Percentiles rank a stretch among this genome's conserved stretches.
Evolutionary conservation across 2,329 filamentous ascomycete genomes (phyloP).

Genomic region (Colletotrichum godetiae): DNA sequence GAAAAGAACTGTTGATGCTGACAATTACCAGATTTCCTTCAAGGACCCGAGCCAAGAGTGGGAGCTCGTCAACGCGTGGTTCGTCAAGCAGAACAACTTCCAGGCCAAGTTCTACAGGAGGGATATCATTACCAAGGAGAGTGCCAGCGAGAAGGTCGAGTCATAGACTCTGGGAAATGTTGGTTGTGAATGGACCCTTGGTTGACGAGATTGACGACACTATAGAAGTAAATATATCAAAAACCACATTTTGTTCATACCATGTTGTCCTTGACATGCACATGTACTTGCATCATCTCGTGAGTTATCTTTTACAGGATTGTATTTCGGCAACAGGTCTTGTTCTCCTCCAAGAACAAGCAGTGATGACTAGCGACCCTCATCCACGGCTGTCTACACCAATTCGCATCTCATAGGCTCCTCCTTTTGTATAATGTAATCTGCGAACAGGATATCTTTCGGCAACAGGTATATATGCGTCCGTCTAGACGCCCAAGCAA

Average conservation of each 20-base stretch:
- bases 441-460: conserved; percentile 20
- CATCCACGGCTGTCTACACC: not conserved
- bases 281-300: not conserved
- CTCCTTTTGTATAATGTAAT: not conserved
- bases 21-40: conserved; percentile 58
- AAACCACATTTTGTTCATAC: not conserved
- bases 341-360: not conserved
- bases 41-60: conserved; percentile 66
- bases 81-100: conserved; percentile 71
- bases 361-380: not conserved
- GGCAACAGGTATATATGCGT: conserved; percentile 3
- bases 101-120: conserved; percentile 56
- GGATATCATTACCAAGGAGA: conserved; percentile 52
- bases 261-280: not conserved
- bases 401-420: not conserved
- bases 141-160: conserved; percentile 4
- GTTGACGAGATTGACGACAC: conserved; percentile 13
- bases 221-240: not conserved
- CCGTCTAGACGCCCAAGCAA: too few relatives aligned
- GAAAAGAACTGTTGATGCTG: not conserved
- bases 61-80: conserved; percentile 71
- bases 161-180: not conserved
- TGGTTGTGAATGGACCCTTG: not conserved
- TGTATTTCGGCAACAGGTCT: not conserved
- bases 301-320: not conserved